Conservation (phyloP, 257 asterid species). For the Solanum clarkiae region DNA sequence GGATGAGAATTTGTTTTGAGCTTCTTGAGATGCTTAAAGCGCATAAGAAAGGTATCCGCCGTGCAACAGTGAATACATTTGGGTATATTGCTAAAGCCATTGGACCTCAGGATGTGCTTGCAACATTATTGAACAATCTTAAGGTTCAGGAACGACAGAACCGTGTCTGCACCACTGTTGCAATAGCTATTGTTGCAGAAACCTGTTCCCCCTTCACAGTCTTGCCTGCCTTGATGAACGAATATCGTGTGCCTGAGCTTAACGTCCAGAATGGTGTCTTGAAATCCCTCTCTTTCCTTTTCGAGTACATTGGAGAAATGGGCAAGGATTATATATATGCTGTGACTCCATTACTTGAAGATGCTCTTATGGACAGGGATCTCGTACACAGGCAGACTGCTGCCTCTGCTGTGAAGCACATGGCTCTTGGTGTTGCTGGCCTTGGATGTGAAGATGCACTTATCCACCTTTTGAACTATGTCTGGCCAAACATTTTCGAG, state of each 20-base stretch:
- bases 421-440: slow-evolving; percentile 89
- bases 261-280: slow-evolving; percentile 88
- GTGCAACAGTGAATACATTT: slow-evolving; percentile 83
- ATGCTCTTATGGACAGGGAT: slow-evolving; percentile 89
- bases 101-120: slow-evolving; percentile 87
- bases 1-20: slow-evolving; percentile 95
- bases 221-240: slow-evolving; percentile 82
- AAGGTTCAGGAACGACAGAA: slow-evolving; percentile 92
- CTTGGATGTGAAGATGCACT: slow-evolving; percentile 88
- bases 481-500: slow-evolving; percentile 88
- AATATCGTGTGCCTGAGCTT: slow-evolving; percentile 83
- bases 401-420: slow-evolving; percentile 85
- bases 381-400: slow-evolving; percentile 83
- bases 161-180: slow-evolving; percentile 93
- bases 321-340: slow-evolving; percentile 91
- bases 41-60: slow-evolving; percentile 87
- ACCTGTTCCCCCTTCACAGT: slow-evolving; percentile 88
- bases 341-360: slow-evolving; percentile 80
- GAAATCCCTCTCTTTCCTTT: slow-evolving; percentile 74
- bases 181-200: slow-evolving; percentile 93
- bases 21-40: slow-evolving; percentile 95
- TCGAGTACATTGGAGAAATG: slow-evolving; percentile 89
- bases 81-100: slow-evolving; percentile 89
- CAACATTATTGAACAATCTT: slow-evolving; percentile 74
- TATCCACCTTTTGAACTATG: slow-evolving; percentile 65